Percentiles rank a stretch among this genome's conserved stretches.
phyloP scores from a whole-genome alignment of 192 early-diverging fungal genomes.

The Coemansia sp. region DNA sequence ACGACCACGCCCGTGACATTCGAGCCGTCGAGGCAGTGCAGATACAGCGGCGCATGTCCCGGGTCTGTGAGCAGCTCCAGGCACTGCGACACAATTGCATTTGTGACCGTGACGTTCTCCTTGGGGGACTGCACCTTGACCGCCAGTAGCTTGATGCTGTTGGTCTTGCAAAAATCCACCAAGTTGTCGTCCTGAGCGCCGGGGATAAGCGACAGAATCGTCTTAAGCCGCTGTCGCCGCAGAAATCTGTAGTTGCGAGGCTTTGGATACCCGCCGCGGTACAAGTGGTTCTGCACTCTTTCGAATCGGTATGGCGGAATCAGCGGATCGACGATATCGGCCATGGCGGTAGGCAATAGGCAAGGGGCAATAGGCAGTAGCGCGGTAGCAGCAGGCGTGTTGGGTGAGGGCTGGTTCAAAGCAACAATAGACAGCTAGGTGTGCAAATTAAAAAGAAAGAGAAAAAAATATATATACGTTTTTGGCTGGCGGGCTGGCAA shows the following conservation, averaged over 20 bases:
- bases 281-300: constrained; percentile 77
- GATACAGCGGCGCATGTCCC: constrained; percentile 67
- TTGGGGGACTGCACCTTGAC: constrained; percentile 80
- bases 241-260: constrained; percentile 83
- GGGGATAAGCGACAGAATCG: constrained; percentile 85
- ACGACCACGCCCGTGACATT: constrained; percentile 81
- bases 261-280: constrained; percentile 87
- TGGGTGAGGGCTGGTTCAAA: too few relatives aligned
- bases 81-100: constrained; percentile 65
- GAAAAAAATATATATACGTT: too few relatives aligned
- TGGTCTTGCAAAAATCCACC: constrained; percentile 59
- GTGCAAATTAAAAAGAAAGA: too few relatives aligned
- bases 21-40: constrained; percentile 90
- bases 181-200: constrained; percentile 62
- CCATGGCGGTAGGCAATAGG: constrained; percentile 7
- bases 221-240: constrained; percentile 60
- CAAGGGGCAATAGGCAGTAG: too few relatives aligned
- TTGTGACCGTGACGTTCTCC: constrained; percentile 79
- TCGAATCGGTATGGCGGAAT: constrained; percentile 79
- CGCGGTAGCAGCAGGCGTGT: too few relatives aligned
- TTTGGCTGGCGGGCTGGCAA: too few relatives aligned
- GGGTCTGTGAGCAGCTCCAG: constrained; percentile 76
- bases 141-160: constrained; percentile 65
- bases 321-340: constrained; percentile 45
- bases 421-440: too few relatives aligned